phyloP scores from a whole-genome alignment of 257 asterid genomes.

The Salvia miltiorrhiza region DNA sequence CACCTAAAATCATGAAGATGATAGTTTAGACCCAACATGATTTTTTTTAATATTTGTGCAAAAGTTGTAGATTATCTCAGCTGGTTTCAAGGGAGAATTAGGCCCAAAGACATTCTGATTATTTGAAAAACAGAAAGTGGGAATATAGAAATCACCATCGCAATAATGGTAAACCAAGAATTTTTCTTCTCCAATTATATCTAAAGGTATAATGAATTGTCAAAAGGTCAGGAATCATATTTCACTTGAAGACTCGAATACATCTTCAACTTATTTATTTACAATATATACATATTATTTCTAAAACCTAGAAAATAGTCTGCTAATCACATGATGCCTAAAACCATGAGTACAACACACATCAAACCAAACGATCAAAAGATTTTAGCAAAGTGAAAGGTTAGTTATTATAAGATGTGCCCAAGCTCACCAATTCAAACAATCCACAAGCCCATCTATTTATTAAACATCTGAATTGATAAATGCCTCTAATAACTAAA shows the following conservation, averaged over 20 bases:
- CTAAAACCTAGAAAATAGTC: too few species aligned
- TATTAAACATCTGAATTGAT: neutral
- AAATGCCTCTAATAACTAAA: neutral
- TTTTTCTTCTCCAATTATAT: neutral
- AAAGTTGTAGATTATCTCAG: neutral
- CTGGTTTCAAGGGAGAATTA: neutral
- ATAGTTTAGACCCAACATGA: neutral
- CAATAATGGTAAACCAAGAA: neutral
- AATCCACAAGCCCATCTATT: neutral
- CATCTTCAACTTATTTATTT: too few species aligned
- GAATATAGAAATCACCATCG: neutral
- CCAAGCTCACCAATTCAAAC: neutral
- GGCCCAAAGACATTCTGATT: neutral
- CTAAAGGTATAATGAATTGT: neutral
- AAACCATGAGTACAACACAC: too few species aligned
- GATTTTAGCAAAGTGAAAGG: neutral
- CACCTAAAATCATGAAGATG: constrained; percentile 6
- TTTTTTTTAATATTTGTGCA: neutral
- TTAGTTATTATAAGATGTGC: neutral
- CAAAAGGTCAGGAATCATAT: neutral
- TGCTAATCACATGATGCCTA: too few species aligned
- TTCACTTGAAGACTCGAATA: neutral
- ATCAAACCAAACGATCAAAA: too few species aligned
- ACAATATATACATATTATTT: too few species aligned
- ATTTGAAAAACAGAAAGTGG: neutral